Evolutionary conservation across 2,329 filamentous ascomycete genomes (phyloP), one percentile per base, ranked within the genome.

Genomic region (Aureobasidium mangrovei): DNA sequence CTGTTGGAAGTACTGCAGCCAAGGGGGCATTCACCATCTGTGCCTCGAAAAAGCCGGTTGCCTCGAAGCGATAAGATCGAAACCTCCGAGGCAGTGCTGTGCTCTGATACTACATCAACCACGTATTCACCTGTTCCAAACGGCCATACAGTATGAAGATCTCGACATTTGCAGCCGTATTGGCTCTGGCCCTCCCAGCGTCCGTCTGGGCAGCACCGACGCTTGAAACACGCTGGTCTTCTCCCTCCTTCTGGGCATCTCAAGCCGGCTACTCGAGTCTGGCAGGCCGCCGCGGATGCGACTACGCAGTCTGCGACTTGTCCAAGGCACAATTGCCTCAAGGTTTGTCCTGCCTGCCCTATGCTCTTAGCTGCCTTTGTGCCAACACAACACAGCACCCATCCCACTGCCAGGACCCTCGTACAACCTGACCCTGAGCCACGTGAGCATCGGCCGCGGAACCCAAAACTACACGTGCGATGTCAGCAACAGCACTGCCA

Each of bases 381-480:
- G 1, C 18, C 18, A 18, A 18, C 18, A 18, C 18, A 18, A 18
- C 18, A 18, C 56, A 68, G 65, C 63, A 42, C 60, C 66, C 2
- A 62, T 64, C 71, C 57, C 79, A 12, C 77, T 95, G 5, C 82
- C 85, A 10, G 59, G 75, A 6, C 81, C 82, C 10, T 72, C 80
- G 0, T 60, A 73, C 5, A 86, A 84, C 54, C 74, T 88, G 31
- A 73, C 66, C 3, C 76, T 94, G 48, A 79, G 81, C 65, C 88
- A 94, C 70, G 85, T 96, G 53, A 88, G 86, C 65, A 76, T 96
- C 58, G 91, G 91, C 63, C 84, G 88, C 42, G 91, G 91, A 57
- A 93, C 87, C 6, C 84, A 96, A 73, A 96, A 96, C 78, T 97
- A 96, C 76, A 94, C 88, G 49, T 96, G 91, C 76, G 72, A 77